Base-by-base conservation (phyloP, 2,329 filamentous ascomycete species). In the Aureobasidium sp. region DNA sequence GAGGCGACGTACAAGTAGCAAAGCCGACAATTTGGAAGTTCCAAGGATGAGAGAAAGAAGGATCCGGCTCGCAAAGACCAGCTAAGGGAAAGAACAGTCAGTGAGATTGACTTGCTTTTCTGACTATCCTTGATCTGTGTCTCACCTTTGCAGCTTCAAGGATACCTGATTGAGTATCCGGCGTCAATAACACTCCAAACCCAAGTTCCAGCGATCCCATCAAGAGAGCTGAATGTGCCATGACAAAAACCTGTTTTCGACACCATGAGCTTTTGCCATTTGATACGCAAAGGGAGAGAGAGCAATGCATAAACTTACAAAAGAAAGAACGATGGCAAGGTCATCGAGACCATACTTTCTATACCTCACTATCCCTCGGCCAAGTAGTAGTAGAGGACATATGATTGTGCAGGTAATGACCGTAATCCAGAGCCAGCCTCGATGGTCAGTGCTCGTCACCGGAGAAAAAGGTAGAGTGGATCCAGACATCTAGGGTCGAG, bases 21-120 rank as follows among this genome's bases (percentile, higher is more conserved):
- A 33, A 22, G 54, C 54, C 1, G 42, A 59, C 12, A 59, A 5
- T 19, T 59, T 47, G 1, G 54, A 59, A 6, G 15, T 19, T 19
- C 54, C 29, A n/a, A 59, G 54, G 39, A 45, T 24, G 6, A 59
- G 29, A 19, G 31, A 59, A 27, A 59, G 42, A 2, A 48, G 33
- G 14, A 47, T 29, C 8, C 54, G 37, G 15, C 54, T 59, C 12
- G 42, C 54, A 48, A 59, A 59, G 42, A 59, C 54, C 40, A 47
- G 40, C 54, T 59, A 15, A 2, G 7, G 6, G 17, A 19, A 11
- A 17, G 2, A 15, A 27, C 12, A 31, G 17, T 19, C n/a, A 24
- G 37, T 27, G n/a, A 5, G 2, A 33, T 14, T 7, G 24, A 7
- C 6, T 44, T 37, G 9, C 24, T 29, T 17, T 8, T 40, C 19